Evolutionary conservation across 495 filamentous ascomycete species (phyloP), one percentile per base, ranked within the genome.

Genomic region (Evansstolkia leycettana): DNA sequence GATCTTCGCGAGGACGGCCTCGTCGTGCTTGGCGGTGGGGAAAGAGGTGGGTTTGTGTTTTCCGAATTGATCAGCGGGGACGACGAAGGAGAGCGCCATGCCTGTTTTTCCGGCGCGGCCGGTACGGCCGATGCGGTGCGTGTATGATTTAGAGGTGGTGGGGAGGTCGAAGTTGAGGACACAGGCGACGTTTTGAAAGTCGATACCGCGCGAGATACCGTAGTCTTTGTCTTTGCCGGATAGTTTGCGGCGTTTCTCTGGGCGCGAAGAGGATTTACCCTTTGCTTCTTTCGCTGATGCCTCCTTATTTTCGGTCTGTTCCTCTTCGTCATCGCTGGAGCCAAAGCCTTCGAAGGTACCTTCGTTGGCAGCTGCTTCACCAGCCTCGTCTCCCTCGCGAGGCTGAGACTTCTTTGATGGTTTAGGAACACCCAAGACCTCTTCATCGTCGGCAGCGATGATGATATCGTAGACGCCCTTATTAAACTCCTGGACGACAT

Each of bases 91-190:
- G n/a, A 99, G 72, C 0, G 90, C 87, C 69, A 93, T 96, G 20
- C 90, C 90, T 1, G 80, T 75, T 39, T 86, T 80, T 1, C 87
- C 88, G 5, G 87, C 92, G 27, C 90, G 73, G 10, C 85, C 90
- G 1, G 90, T 99, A 16, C 90, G 78, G 23, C 90, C 90, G 53
- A 96, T 90, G 33, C 90, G 80, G 60, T 99, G 90, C 11, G 77
- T 90, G 51, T 99, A 99, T 3, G 85, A 92, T 52, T 81, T 88
- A n/a, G 84, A 78, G 9, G 74, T 80, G 20, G 74, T 72, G 0
- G 90, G 92, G 26, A 96, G 76, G 57, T 99, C 90, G 48, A 96
- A 96, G 67, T 99, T 99, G 45, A 99, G 73, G 14, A 99, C 85
- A 40, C 82, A 85, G 15, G 88, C 78, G 34, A 96, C 85, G 56